These are phyloP conservation scores for Amanita fuliginea DNA, from an alignment of 768 basidiomycete genomes.

Conservation along the genomic window DNA sequence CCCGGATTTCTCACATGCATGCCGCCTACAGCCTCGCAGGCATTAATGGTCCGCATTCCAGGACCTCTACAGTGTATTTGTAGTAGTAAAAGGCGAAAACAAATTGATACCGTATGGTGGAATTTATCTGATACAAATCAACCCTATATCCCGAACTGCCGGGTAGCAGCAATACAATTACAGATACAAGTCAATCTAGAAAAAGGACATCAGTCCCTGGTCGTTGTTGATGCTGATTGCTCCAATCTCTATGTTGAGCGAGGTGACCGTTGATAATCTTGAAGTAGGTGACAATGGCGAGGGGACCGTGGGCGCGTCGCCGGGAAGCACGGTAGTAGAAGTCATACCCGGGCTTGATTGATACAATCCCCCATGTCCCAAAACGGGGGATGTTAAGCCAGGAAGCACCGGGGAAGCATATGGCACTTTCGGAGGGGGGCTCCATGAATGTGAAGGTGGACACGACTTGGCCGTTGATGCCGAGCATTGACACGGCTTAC, in stretches of 20 bases:
- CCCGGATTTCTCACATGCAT: not conserved
- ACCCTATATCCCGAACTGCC: not conserved
- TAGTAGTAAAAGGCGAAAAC: not conserved
- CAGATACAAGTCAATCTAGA: constrained; percentile 16
- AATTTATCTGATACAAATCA: not conserved
- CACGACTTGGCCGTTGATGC: constrained; percentile 16
- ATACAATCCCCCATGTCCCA: constrained; percentile 18
- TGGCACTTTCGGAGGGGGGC: constrained; percentile 24
- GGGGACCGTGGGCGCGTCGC: constrained; percentile 18
- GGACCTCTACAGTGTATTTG: not conserved
- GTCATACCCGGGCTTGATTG: constrained; percentile 10
- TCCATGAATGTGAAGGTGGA: constrained; percentile 36
- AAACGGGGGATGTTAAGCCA: constrained; percentile 13
- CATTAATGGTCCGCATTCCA: not conserved
- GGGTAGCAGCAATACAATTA: constrained; percentile 3
- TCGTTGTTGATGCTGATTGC: constrained; percentile 30
- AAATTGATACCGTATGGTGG: not conserved
- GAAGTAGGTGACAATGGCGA: constrained; percentile 20
- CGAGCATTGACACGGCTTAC: constrained; percentile 34
- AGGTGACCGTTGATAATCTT: constrained; percentile 32
- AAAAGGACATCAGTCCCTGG: constrained; percentile 38
- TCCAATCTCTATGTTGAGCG: constrained; percentile 37
- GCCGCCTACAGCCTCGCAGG: not conserved
- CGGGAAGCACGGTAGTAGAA: constrained; percentile 14
- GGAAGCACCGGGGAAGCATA: constrained; percentile 28